Base-by-base conservation (phyloP, 495 filamentous ascomycete species). In the Staphylotrichum longicolle region DNA sequence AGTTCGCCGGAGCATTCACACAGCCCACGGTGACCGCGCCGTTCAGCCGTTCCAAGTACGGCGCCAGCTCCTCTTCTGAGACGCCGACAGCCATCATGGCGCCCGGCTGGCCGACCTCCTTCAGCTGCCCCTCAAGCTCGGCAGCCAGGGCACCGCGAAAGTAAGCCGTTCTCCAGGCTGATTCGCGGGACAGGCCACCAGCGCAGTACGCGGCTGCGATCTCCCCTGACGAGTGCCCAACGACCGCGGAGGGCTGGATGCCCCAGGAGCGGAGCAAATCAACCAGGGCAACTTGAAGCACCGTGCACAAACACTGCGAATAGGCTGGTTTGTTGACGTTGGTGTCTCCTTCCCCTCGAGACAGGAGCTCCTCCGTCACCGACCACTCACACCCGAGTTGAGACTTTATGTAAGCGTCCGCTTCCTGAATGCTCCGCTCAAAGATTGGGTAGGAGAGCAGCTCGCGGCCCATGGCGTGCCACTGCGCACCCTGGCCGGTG, bases 211-310 rank as follows among this genome's bases (percentile, higher is more conserved):
- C 75, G 0, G 75, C 75, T 2, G 70, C 75, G 64, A 87, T 87
- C 64, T 88, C 85, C 3, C 85, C 85, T 62, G 79, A 83, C 0
- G 84, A 87, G 63, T 88, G 85, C 3, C 85, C 84, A 2, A 85
- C 73, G 0, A 84, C 82, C 32, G 74, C 75, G 27, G 57, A 48
- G 2, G 82, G 80, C 5, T 52, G 45, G 7, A 88, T 70, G 27
- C 74, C 75, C 70, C 80, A 82, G 30, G 66, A 70, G 9, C 57
- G 55, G 2, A 87, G 66, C 5, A 86, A 63, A 5, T 81, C 75
- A 0, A 84, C 77, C 14, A 88, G 60, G 2, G 75, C 77, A n/a
- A 83, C 65, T 57, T 83, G 80, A 0, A 83, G 35, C 32, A 74
- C 75, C 6, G 78, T 80, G 56, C 72, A 83, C 35, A 79, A 39